These are phyloP conservation scores for Pseudogymnoascus sp. DNA, from an alignment of 2,329 filamentous ascomycete species.

Conservation along the genomic window DNA sequence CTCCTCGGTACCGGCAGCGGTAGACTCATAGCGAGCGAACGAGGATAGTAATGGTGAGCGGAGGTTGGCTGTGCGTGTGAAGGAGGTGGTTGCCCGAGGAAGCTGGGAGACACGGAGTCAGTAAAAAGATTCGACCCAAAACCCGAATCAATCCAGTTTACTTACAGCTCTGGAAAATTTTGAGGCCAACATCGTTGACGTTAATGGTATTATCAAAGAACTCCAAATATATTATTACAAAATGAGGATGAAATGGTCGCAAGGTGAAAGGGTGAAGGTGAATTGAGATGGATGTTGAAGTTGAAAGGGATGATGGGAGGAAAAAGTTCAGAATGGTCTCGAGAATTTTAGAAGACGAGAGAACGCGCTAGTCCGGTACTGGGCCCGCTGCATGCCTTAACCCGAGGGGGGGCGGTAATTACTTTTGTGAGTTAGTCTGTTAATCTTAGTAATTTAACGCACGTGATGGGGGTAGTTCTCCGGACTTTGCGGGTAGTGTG, in stretches of 20 bases:
- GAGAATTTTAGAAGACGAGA: constrained; percentile 16
- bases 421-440: too few relatives aligned
- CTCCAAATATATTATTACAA: constrained; percentile 14
- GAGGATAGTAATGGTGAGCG: constrained; percentile 63
- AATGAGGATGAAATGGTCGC: constrained; percentile 11
- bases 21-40: constrained; percentile 71
- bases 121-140: neutral
- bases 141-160: constrained; percentile 20
- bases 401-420: neutral
- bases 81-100: constrained; percentile 64
- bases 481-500: constrained; percentile 2
- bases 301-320: constrained; percentile 10
- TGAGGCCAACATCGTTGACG: constrained; percentile 59
- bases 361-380: constrained; percentile 8
- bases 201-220: constrained; percentile 9
- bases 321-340: constrained; percentile 13
- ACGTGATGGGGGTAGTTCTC: neutral
- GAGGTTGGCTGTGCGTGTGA: constrained; percentile 58
- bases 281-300: constrained; percentile 13
- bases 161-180: constrained; percentile 69
- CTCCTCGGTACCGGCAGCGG: constrained; percentile 43
- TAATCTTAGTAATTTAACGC: neutral
- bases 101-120: constrained; percentile 43
- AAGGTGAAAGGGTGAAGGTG: constrained; percentile 13
- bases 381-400: neutral